Conservation (phyloP, 192 early-diverging fungal genomes). For the Helicostylum pulchrum region DNA sequence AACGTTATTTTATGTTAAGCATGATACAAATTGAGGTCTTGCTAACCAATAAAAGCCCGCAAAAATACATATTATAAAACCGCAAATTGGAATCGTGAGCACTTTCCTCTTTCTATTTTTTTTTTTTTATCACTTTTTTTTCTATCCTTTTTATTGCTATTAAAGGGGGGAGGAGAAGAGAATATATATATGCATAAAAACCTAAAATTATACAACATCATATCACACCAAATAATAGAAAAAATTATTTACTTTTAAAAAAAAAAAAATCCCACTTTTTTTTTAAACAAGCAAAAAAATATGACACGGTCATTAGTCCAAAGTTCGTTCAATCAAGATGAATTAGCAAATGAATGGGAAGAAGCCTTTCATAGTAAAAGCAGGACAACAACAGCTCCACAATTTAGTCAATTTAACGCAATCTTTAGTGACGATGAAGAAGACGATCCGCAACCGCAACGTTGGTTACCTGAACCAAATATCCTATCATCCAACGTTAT, state of each 20-base stretch:
- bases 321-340: conserved; percentile 13
- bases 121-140: background rate
- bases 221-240: too few relatives aligned
- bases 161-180: background rate
- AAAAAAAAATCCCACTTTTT: too few relatives aligned
- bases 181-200: too few relatives aligned
- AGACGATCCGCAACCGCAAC: conserved; percentile 5
- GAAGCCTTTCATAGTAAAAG: conserved; percentile 1
- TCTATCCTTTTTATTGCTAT: background rate
- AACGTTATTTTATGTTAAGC: too few relatives aligned
- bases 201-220: too few relatives aligned
- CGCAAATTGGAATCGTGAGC: too few relatives aligned
- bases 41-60: too few relatives aligned
- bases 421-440: conserved; percentile 38
- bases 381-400: background rate
- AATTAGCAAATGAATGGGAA: conserved; percentile 14
- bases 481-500: background rate
- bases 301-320: conserved; percentile 10
- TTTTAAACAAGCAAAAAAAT: background rate
- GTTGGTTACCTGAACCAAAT: conserved; percentile 6
- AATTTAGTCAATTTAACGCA: conserved; percentile 15
- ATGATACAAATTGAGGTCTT: too few relatives aligned
- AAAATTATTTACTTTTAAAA: too few relatives aligned
- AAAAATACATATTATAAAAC: too few relatives aligned
- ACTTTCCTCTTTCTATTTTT: background rate